These are phyloP conservation scores for Hymenoscyphus infarciens DNA, from an alignment of 2,329 filamentous ascomycete genomes.

Conservation along the genomic window DNA sequence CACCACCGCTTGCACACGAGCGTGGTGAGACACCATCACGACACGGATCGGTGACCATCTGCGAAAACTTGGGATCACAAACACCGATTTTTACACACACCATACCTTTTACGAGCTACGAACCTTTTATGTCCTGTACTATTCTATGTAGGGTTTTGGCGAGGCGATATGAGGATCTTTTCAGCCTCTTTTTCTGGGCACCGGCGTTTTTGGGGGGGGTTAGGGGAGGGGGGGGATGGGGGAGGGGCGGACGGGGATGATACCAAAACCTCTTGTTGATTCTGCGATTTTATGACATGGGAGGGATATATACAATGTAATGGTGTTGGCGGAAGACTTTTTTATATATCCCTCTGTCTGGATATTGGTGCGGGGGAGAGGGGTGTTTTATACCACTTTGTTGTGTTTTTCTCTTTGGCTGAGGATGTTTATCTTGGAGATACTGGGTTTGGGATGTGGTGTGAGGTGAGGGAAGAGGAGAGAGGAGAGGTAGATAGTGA, in stretches of 20 bases:
- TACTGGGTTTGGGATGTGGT: too few species aligned
- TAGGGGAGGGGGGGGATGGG: not conserved
- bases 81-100: not conserved
- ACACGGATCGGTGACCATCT: not conserved
- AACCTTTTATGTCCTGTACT: slow-evolving; percentile 4
- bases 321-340: too few species aligned
- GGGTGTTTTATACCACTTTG: too few species aligned
- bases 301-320: too few species aligned
- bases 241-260: not conserved
- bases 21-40: not conserved
- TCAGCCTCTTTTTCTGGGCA: not conserved
- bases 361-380: too few species aligned
- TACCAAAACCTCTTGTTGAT: not conserved
- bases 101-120: not conserved
- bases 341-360: too few species aligned
- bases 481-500: too few species aligned
- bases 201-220: not conserved
- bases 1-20: not conserved
- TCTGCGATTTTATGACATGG: not conserved
- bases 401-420: too few species aligned
- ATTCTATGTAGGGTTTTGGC: slow-evolving; percentile 1
- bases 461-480: too few species aligned
- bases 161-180: not conserved
- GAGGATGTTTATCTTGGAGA: too few species aligned
- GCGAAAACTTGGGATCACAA: not conserved